Conservation (phyloP, 1,139 yeast genomes). For the Hanseniaspora gamundiae region DNA sequence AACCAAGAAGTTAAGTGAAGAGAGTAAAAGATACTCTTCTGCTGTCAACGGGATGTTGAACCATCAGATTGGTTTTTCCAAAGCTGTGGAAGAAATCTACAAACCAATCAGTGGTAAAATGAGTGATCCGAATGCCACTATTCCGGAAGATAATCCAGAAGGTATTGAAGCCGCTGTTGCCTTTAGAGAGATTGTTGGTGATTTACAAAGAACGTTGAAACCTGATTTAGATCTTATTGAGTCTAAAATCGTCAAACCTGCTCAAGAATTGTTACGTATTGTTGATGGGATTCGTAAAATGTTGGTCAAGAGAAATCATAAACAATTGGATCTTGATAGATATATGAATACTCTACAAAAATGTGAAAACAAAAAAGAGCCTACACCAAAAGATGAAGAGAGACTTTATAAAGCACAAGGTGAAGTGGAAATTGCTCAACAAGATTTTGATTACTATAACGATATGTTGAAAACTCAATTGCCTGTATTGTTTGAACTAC, state of each 20-base stretch:
- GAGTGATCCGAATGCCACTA: constrained; percentile 75
- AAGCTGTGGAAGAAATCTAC: constrained; percentile 89
- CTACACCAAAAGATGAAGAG: constrained; percentile 81
- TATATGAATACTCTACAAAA: constrained; percentile 58
- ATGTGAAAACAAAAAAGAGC: constrained; percentile 71
- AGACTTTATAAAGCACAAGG: constrained; percentile 80
- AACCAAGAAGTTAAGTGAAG: constrained; percentile 81
- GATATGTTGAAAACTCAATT: constrained; percentile 85
- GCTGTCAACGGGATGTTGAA: constrained; percentile 91
- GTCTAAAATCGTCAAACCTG: constrained; percentile 78
- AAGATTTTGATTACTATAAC: constrained; percentile 91
- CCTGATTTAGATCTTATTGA: constrained; percentile 93
- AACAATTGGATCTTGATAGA: constrained; percentile 88
- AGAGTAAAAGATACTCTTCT: constrained; percentile 74
- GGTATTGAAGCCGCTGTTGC: constrained; percentile 92
- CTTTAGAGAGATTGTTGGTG: constrained; percentile 77
- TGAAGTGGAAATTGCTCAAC: constrained; percentile 80
- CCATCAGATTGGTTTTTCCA: constrained; percentile 86
- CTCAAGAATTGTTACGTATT: constrained; percentile 76
- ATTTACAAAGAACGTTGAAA: constrained; percentile 69
- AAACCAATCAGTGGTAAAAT: constrained; percentile 90
- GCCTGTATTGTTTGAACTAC: constrained; percentile 76
- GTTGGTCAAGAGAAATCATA: constrained; percentile 92
- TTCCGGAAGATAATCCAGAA: constrained; percentile 89
- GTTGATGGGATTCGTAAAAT: constrained; percentile 77